Evolutionary conservation across 352 stramenopile species (phyloP).

Genomic region (Pythium sukuiense): DNA sequence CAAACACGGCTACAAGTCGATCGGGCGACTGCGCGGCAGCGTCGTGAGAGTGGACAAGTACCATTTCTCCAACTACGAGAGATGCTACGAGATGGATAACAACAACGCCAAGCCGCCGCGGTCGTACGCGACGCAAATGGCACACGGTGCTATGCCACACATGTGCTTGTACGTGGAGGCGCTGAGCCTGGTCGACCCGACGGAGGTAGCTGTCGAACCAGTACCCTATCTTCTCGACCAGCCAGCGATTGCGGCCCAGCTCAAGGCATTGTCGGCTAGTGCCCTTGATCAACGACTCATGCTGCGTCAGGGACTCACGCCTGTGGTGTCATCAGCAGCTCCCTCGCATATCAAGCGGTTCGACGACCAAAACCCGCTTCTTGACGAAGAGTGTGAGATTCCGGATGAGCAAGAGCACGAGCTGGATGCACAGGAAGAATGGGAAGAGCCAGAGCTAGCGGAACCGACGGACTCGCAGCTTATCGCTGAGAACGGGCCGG

Average conservation of each 20-base stretch:
- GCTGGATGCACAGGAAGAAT: slow-evolving; percentile 57
- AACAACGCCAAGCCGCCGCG: background rate
- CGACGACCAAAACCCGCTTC: slow-evolving; percentile 43
- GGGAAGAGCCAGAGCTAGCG: slow-evolving; percentile 24
- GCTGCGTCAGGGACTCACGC: slow-evolving; percentile 42
- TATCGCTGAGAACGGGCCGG: slow-evolving; percentile 61
- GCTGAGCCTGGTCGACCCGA: slow-evolving; percentile 53
- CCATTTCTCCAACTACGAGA: slow-evolving; percentile 48
- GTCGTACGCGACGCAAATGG: slow-evolving; percentile 1
- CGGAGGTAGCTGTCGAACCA: slow-evolving; percentile 44
- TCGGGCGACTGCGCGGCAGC: slow-evolving; percentile 48
- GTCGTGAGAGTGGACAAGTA: slow-evolving; percentile 62
- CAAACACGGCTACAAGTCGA: slow-evolving; percentile 32
- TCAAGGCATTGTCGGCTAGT: slow-evolving; percentile 24
- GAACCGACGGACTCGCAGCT: slow-evolving; percentile 61
- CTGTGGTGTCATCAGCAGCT: background rate
- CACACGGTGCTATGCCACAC: background rate
- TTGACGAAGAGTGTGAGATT: slow-evolving; percentile 64
- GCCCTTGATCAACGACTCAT: slow-evolving; percentile 50
- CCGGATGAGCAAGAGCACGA: slow-evolving; percentile 57
- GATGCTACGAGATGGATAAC: slow-evolving; percentile 39
- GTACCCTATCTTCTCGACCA: slow-evolving; percentile 36
- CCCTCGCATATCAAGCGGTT: slow-evolving; percentile 22
- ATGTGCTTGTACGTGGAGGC: slow-evolving; percentile 29
- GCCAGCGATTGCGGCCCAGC: slow-evolving; percentile 26